Conservation (phyloP, 2,329 filamentous ascomycete genomes). For the Sclerotinia sclerotiorum region DNA sequence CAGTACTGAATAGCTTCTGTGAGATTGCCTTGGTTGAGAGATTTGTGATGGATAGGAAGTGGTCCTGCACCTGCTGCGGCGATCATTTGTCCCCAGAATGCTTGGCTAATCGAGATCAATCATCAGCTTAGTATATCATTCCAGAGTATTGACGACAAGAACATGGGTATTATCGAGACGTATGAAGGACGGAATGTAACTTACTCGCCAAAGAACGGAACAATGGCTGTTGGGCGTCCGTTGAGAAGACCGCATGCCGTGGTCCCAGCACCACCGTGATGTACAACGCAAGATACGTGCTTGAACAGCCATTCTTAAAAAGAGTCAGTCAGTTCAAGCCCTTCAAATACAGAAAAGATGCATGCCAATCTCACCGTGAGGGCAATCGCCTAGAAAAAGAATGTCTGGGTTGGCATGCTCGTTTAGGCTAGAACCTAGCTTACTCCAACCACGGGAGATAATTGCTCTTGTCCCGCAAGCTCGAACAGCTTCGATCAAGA, state of each 20-base stretch:
- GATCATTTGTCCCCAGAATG: constrained; percentile 76
- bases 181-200: neutral
- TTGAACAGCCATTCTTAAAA: constrained; percentile 62
- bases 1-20: constrained; percentile 68
- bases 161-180: too few relatives aligned
- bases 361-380: constrained; percentile 55
- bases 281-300: constrained; percentile 46
- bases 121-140: neutral
- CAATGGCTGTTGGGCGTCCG: constrained; percentile 64
- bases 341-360: neutral
- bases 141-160: neutral
- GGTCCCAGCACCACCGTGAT: constrained; percentile 37
- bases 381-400: constrained; percentile 70
- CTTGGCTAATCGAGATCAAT: constrained; percentile 46
- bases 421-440: constrained; percentile 52
- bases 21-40: constrained; percentile 60
- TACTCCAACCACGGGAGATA: constrained; percentile 74
- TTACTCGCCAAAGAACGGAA: constrained; percentile 70
- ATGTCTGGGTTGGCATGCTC: constrained; percentile 57
- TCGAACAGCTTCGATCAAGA: constrained; percentile 68
- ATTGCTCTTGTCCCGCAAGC: constrained; percentile 66
- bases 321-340: neutral
- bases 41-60: constrained; percentile 66
- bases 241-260: constrained; percentile 72
- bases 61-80: constrained; percentile 65